Evolutionary conservation across 1,139 yeast genomes (phyloP), one percentile per base, ranked within the genome.

Genomic region (Debaryomyces subglobosus): DNA sequence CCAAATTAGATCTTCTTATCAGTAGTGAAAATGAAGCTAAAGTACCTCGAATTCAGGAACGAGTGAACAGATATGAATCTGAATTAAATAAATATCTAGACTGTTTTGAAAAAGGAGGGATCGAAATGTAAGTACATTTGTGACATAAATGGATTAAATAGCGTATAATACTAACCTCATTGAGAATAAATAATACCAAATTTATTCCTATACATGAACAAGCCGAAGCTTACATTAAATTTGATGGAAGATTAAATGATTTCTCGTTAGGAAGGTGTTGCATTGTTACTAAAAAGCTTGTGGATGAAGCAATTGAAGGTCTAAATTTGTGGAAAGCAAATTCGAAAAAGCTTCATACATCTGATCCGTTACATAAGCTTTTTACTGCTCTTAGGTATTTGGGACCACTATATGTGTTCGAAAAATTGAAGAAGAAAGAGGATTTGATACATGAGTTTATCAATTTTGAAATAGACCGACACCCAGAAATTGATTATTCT

Each of bases 341-440:
- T 40, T 23, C 39, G 16, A 29, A 13, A 13, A 44, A 33, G n/a
- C 20, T 18, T 21, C 44, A 45, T 16, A 24, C 15, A 13, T 30
- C 40, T 7, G 60, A 55, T 42, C 59, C 58, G 1, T 29, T 42
- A 12, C 43, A 39, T 10, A 34, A 47, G 5, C 27, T 67, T 2
- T 54, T 59, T 29, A 44, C 54, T 15, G 58, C 64, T 0, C 53
- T 65, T 15, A 48, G 51, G 32, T 36, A 45, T 6, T 54, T 63
- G 45, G 60, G 61, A 0, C 73, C 73, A 1, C 44, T 53, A 5
- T 60, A 62, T 43, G 48, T 63, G 3, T 69, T 56, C 45, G 48
- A 53, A 5, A 53, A 53, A 3, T 24, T 65, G 0, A 16, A 51
- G 5, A 45, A 48, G 5, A 25, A 52, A 8, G 46, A 51, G 8